Base-by-base conservation (phyloP, 1,284 basidiomycete genomes). In the Fomitopsis pinicola region DNA sequence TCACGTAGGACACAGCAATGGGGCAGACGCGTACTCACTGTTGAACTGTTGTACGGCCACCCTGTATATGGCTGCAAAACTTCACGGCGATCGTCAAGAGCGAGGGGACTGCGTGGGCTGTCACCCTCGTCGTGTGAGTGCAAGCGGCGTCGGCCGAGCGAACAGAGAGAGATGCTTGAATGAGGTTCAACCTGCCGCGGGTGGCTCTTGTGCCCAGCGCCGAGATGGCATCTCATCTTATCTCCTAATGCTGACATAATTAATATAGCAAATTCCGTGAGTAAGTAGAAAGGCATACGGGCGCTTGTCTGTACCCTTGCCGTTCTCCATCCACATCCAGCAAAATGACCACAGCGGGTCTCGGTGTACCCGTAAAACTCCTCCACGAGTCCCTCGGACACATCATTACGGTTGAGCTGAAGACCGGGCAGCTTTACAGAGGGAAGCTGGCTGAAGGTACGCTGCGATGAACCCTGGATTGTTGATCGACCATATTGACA, bases 401-500 rank as follows among this genome's bases (percentile, higher is more conserved):
- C 71, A 83, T 98, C 62, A 92, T 99, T 69, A 98, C 97, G 3
- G 95, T 98, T 50, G 97, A 99, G 78, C 86, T 98, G 63, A 99
- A 99, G 79, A 98, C 95, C 2, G 97, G 97, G 17, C 91, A 97
- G 76, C 86, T 97, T 62, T 99, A 99, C 78, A 85, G 97, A 63
- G 97, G 97, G 69, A 98, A 98, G 78, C 85, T 99, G 55, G 94
- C 95, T 55, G 97, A 99, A 83, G 95, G 95, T 88, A 66, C 67
- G 76, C 57, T 54, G 35, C 55, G 53, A 40, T 54, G 45, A 62
- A 64, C 55, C 28, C 28, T 38, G 58, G 12, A 48, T 44, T 33
- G 53, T 10, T 48, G 40, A 14, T 50, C 52, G 26, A 42, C 12
- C 28, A 17, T 50, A 15, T 50, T 33, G 14, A 30, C 28, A 10